phyloP scores from a whole-genome alignment of 805 yeast species.

The Novakomyces olei region DNA sequence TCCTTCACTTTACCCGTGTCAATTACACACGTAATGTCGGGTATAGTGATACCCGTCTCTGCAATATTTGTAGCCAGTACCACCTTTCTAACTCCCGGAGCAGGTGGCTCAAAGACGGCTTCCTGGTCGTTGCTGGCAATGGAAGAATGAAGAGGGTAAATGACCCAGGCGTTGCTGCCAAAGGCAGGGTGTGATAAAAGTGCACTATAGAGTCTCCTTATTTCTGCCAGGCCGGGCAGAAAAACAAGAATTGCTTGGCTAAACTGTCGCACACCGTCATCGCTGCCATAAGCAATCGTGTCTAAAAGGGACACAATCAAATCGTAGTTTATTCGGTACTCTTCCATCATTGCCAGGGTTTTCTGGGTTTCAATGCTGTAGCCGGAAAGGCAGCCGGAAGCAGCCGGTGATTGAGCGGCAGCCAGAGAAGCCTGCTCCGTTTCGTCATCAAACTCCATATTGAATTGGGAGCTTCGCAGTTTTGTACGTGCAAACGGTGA shows the following conservation, averaged over 20 bases:
- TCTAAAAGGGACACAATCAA: constrained; percentile 37
- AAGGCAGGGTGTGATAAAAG: constrained; percentile 23
- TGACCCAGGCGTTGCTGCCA: constrained; percentile 1
- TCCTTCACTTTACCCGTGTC: constrained; percentile 87
- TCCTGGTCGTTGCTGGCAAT: constrained; percentile 80
- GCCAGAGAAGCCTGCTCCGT: constrained; percentile 76
- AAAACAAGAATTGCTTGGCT: constrained; percentile 82
- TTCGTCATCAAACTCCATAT: no score
- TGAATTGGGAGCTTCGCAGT: constrained; percentile 35
- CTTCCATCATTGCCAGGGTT: no score
- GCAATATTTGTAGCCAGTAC: constrained; percentile 90
- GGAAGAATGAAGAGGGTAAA: constrained; percentile 56
- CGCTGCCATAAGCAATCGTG: no score
- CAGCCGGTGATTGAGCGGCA: constrained; percentile 47
- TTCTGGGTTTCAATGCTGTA: constrained; percentile 75
- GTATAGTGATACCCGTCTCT: constrained; percentile 88
- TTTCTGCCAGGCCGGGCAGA: constrained; percentile 92
- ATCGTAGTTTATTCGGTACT: constrained; percentile 41
- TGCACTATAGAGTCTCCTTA: constrained; percentile 66
- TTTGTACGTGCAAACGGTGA: constrained; percentile 58
- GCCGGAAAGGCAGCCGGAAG: constrained; percentile 56
- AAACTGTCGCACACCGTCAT: no score
- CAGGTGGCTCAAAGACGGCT: constrained; percentile 47
- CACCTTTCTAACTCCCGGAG: constrained; percentile 54
- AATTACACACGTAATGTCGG: constrained; percentile 80